phyloP scores from a whole-genome alignment of 371 early-diverging fungal genomes.

The Rhizopus delemar region DNA sequence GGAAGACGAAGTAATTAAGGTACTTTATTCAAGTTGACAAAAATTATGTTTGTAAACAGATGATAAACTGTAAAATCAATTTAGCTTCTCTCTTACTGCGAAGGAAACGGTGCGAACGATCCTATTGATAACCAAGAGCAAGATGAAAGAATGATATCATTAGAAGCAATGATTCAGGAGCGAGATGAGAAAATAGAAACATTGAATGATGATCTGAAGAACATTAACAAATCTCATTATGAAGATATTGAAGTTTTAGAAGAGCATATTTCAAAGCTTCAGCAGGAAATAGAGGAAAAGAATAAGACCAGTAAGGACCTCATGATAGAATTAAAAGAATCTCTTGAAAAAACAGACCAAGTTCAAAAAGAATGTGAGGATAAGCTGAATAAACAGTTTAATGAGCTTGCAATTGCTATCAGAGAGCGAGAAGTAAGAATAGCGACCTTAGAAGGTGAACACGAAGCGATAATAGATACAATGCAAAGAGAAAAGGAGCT shows the following conservation, averaged over 20 bases:
- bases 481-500: slow-evolving; percentile 36
- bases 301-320: slow-evolving; percentile 23
- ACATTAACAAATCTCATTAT: slow-evolving; percentile 23
- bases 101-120: slow-evolving; percentile 8
- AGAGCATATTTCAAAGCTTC: slow-evolving; percentile 14
- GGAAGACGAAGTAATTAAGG: slow-evolving; percentile 40
- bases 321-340: slow-evolving; percentile 18
- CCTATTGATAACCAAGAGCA: slow-evolving; percentile 9
- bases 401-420: slow-evolving; percentile 30
- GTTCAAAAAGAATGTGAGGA: slow-evolving; percentile 20
- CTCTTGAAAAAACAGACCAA: slow-evolving; percentile 2
- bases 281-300: slow-evolving; percentile 14
- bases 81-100: slow-evolving; percentile 10
- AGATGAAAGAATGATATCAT: slow-evolving; percentile 11
- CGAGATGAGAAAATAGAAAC: slow-evolving; percentile 21
- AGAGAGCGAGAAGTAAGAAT: slow-evolving; percentile 44
- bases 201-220: slow-evolving; percentile 17
- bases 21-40: slow-evolving; percentile 6
- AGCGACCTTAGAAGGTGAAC: slow-evolving; percentile 39
- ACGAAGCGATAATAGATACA: slow-evolving; percentile 36
- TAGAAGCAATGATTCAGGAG: slow-evolving; percentile 10
- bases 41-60: neutral
- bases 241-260: slow-evolving; percentile 22
- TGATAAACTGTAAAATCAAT: neutral
- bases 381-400: slow-evolving; percentile 29